Evolutionary conservation across 495 filamentous ascomycete genomes (phyloP), one percentile per base, ranked within the genome.

Genomic region (Filosporella fistucella): DNA sequence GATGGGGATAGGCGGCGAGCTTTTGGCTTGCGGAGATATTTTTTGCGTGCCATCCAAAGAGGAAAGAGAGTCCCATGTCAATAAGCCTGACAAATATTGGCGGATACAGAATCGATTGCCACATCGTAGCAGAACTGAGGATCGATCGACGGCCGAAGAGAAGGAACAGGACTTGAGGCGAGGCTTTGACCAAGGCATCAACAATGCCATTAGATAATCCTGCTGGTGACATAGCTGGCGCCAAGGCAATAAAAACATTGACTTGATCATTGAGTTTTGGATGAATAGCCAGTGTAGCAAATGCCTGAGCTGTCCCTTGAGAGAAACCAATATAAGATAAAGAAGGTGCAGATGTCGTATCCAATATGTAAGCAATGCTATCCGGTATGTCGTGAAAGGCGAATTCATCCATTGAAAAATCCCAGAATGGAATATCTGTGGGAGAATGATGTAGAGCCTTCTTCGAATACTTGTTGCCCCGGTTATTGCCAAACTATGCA

Each of bases 391-490:
- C 93, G 58, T 96, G 80, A 62, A 98, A 95, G 34, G 93, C 93
- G 63, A 98, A 98, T 63, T 98, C 85, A 59, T 98, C 93, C 58
- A 98, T 95, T 9, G 86, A 94, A 51, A 97, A 98, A 66, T 96
- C 80, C 93, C 93, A 98, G 59, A 98, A 98, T 23, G 80, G 72
- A 25, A 75, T 77, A 0, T 84, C 82, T 7, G 78, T 79, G 0
- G 93, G 90, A 5, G 89, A 81, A 42, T 69, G 74, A 30, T 79
- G 70, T 28, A 86, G 75, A 0, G 81, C 91, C 63, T 97, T 98
- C 64, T 97, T 98, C 23, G 89, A 93, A 64, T 98, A 98, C 59
- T 98, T 98, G 71, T 98, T 98, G 18, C 93, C 93, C 6, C 93
- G 80, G 59, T 98, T 98, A 57, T 98, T 98, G 14, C 93, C 93